A percentile compares a stretch with the other conserved stretches of the same genome.
phyloP scores from a whole-genome alignment of 2,329 filamentous ascomycete species.

The Fusarium fracticaudum region DNA sequence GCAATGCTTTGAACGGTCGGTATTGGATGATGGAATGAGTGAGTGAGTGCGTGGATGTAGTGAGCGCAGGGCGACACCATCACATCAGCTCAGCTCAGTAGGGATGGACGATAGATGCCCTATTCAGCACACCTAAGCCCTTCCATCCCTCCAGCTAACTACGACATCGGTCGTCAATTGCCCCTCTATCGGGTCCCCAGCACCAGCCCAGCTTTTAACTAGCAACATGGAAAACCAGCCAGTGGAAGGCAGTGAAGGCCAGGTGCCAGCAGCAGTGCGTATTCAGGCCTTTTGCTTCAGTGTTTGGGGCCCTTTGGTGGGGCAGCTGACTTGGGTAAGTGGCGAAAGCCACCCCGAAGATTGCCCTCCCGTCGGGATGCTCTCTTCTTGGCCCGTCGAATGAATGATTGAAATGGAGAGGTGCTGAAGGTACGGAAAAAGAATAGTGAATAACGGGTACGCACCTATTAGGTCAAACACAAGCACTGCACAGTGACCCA shows the following conservation, averaged over 20 bases:
- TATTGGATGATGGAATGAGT: background rate
- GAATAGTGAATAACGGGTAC: slow-evolving; percentile 19
- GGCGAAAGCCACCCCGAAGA: slow-evolving; percentile 44
- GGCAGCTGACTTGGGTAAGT: slow-evolving; percentile 48
- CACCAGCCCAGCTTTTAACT: background rate
- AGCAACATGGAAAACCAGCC: slow-evolving; percentile 1
- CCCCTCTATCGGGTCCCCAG: background rate
- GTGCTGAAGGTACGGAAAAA: slow-evolving; percentile 12
- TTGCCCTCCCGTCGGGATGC: slow-evolving; percentile 9
- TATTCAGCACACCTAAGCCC: background rate
- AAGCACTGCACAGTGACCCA: background rate
- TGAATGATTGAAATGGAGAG: background rate
- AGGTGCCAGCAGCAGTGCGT: slow-evolving; percentile 24
- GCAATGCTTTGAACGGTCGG: background rate
- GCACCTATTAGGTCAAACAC: slow-evolving; percentile 10
- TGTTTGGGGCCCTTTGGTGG: slow-evolving; percentile 42
- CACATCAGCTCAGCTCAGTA: slow-evolving; percentile 8
- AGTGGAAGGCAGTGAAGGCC: slow-evolving; percentile 7
- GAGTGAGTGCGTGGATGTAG: background rate
- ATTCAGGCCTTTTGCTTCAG: slow-evolving; percentile 22
- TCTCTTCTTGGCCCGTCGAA: slow-evolving; percentile 11
- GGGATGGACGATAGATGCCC: slow-evolving; percentile 9
- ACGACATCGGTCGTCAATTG: background rate
- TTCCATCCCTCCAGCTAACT: background rate
- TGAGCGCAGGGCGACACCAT: slow-evolving; percentile 19